Base-by-base conservation (phyloP, 768 basidiomycete species). In the Myochromella boudieri region DNA sequence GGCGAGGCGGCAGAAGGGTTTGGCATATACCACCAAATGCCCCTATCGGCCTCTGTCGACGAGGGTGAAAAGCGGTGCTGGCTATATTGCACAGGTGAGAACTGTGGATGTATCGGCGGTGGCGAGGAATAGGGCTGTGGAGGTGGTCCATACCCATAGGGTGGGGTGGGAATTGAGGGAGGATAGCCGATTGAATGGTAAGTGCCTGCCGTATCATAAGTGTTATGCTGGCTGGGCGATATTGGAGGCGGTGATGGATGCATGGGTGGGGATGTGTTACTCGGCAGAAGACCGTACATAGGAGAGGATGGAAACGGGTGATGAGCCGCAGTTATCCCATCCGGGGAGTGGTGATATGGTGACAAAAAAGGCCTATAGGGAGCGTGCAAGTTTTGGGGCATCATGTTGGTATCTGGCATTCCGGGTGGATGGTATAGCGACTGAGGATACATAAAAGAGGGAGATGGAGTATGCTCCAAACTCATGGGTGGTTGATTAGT, bases 11-110 rank as follows among this genome's bases (percentile, higher is more conserved):
- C 20, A 42, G 60, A 51, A 20, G 40, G 1, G 43, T 65, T 63
- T 29, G 70, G 69, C 17, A 77, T 55, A 51, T 80, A 81, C 71
- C 75, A 83, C 78, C 78, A 81, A 1, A 68, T 61, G n/a, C 71
- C 72, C 49, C 68, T 75, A n/a, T 61, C 62, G 4, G 76, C 77
- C n/a, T 62, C 57, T 4, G 69, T 68, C 2, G 44, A 49, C 12
- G 65, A 49, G 14, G 60, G 55, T 8, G 55, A 40, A 54, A 56
- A 71, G 38, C 6, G 44, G 18, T 64, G 66, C 29, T 68, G 73
- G n/a, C 62, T 22, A 51, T 69, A 75, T 10, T 66, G 65, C 1
- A 69, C 50, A 4, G 66, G 56, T 14, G 62, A 40, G 48, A 70
- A 76, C 20, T 66, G 77, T 8, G 59, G 71, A 75, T 27, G 68